A percentile compares a stretch with the other conserved stretches of the same genome.
Conservation (phyloP, 2,329 filamentous ascomycete species). For the Beauveria sp. region DNA sequence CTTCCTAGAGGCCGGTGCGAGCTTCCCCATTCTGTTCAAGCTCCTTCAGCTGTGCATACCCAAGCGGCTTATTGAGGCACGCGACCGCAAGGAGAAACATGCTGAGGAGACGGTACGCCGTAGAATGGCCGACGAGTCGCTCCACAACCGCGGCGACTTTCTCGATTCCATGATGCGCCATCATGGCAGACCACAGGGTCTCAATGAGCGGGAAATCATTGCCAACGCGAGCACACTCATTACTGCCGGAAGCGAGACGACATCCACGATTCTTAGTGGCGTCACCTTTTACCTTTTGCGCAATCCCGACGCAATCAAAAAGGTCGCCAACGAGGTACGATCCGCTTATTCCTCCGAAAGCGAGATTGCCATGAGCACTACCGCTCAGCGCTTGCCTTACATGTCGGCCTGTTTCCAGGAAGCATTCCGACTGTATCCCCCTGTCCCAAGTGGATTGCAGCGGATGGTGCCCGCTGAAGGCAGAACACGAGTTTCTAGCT, state of each 20-base stretch:
- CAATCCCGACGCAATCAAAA: neutral
- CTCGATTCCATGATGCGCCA: neutral
- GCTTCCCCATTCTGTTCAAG: neutral
- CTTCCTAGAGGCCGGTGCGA: neutral
- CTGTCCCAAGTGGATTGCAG: neutral
- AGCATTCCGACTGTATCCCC: neutral
- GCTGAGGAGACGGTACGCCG: neutral
- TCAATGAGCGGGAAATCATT: neutral
- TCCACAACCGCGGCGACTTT: neutral
- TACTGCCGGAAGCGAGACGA: neutral
- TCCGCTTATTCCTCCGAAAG: neutral
- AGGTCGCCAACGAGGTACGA: neutral
- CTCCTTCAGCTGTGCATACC: neutral
- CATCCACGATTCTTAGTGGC: neutral
- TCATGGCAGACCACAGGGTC: neutral
- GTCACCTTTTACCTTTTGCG: neutral
- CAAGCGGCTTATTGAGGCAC: neutral
- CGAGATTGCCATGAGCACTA: neutral
- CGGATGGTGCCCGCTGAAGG: neutral
- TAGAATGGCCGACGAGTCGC: neutral
- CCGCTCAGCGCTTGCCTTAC: neutral
- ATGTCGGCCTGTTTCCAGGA: neutral
- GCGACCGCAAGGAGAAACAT: neutral
- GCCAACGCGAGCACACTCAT: neutral
- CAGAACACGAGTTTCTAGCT: neutral